phyloP scores from a whole-genome alignment of 73 alveolate genomes.

The Urostyla sp. region DNA sequence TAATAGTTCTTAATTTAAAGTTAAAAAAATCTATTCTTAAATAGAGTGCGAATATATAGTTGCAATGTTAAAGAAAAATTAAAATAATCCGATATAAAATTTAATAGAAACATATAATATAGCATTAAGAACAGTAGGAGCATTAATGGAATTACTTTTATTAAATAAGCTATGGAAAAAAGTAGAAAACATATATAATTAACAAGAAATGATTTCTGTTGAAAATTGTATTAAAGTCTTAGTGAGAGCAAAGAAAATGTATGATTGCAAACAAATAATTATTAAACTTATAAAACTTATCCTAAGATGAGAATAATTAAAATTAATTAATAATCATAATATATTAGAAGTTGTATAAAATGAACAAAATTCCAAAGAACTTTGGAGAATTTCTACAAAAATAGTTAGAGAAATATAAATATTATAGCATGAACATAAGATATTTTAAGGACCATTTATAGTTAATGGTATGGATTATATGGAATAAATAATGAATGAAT shows the following conservation, averaged over 20 bases:
- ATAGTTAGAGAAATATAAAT: neutral
- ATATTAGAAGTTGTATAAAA: too few species aligned
- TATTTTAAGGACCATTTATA: slow-evolving; percentile 38
- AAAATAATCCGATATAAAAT: slow-evolving; percentile 8
- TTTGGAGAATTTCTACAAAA: neutral
- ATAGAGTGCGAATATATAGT: slow-evolving; percentile 43
- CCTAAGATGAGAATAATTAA: neutral
- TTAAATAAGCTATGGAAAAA: slow-evolving; percentile 23
- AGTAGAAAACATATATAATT: neutral
- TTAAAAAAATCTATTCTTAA: slow-evolving; percentile 22
- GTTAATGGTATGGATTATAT: slow-evolving; percentile 39
- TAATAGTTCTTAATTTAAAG: slow-evolving; percentile 6
- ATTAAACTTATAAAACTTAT: neutral
- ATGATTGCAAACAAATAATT: slow-evolving; percentile 3
- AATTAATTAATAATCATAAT: too few species aligned
- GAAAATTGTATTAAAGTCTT: slow-evolving; percentile 18
- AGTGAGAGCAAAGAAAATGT: slow-evolving; percentile 43
- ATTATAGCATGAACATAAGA: slow-evolving; percentile 28
- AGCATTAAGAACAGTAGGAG: slow-evolving; percentile 38
- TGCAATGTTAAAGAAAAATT: slow-evolving; percentile 19
- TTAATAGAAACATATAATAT: slow-evolving; percentile 36
- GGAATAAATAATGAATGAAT: neutral
- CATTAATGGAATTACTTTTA: slow-evolving; percentile 40
- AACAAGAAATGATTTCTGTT: neutral
- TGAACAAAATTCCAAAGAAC: neutral